phyloP scores from a whole-genome alignment of 352 stramenopile species.

The Phytophthora constricta region DNA sequence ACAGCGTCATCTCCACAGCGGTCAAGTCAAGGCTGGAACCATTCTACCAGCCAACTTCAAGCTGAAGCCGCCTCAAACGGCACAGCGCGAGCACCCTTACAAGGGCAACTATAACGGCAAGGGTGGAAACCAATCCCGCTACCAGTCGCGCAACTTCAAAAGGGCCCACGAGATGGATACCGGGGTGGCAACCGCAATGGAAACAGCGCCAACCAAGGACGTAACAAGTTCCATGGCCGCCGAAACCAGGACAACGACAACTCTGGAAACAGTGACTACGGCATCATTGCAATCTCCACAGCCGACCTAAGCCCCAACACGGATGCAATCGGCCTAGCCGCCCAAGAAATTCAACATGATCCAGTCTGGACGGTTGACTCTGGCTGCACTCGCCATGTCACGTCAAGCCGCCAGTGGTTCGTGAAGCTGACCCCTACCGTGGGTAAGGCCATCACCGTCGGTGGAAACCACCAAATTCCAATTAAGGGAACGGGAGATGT shows the following conservation, averaged over 20 bases:
- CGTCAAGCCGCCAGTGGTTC: constrained; percentile 9
- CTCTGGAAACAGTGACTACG: constrained; percentile 12
- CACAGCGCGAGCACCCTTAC: constrained; percentile 7
- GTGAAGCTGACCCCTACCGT: neutral
- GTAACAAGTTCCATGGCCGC: constrained; percentile 7
- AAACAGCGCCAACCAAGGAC: neutral
- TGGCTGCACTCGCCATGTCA: constrained; percentile 19
- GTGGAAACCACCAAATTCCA: constrained; percentile 20
- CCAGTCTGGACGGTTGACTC: constrained; percentile 19
- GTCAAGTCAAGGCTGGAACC: constrained; percentile 20
- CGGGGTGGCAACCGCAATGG: neutral
- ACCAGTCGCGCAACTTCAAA: neutral
- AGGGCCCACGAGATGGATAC: no score
- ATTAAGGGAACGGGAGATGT: constrained; percentile 8
- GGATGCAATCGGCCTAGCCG: constrained; percentile 3
- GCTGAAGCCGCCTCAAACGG: neutral
- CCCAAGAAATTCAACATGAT: constrained; percentile 1
- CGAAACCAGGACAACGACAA: neutral
- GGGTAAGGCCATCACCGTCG: constrained; percentile 18
- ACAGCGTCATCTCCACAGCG: constrained; percentile 8
- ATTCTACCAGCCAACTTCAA: constrained; percentile 21
- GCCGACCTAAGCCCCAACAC: neutral
- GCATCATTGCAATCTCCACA: constrained; percentile 17
- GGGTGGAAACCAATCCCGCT: neutral
- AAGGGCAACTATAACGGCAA: constrained; percentile 5